Evolutionary conservation across 495 filamentous ascomycete species (phyloP), one percentile per base, ranked within the genome.

Genomic region (Chaetomium fimeti): DNA sequence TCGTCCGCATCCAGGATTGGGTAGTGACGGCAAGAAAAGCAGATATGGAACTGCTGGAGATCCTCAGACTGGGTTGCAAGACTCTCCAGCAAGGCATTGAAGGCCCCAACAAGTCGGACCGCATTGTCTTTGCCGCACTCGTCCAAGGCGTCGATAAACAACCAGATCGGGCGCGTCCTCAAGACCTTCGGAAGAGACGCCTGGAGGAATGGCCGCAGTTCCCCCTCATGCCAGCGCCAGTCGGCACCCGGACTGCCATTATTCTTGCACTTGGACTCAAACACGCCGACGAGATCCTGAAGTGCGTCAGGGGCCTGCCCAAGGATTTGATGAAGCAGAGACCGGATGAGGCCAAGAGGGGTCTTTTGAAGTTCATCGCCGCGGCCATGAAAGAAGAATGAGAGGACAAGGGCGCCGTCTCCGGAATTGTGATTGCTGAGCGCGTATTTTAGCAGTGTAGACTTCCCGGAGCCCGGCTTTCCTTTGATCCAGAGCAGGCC

Each of bases 381-480:
- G 20, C 71, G 71, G 45, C 70, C 74, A 27, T 75, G 65, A 54
- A 78, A 75, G 60, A 78, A 77, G 63, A 78, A 79, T 5, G 66
- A 69, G 15, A 78, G 66, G 25, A 71, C 59, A 43, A 76, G 65
- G 43, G 42, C 49, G 53, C 62, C 45, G 51, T 61, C 43, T 38
- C 47, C 36, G 27, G 24, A 20, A 52, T 49, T 45, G 61, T 51
- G 18, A 25, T 71, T 68, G 25, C 53, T 29, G 67, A 71, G 49
- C 28, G 66, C 72, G 57, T 69, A 71, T 57, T 74, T 75, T 68
- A 79, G 72, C 25, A 83, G 57, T 1, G 79, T 82, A 1, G 78
- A 81, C 69, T 83, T 82, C 0, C 81, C 80, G 16, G 76, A 72
- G 18, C 79, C 79, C 5, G 80, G 78, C 63, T 81, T 83, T 22